Evolutionary conservation across 768 basidiomycete species (phyloP).

Genomic region (Calocybe cyanea): DNA sequence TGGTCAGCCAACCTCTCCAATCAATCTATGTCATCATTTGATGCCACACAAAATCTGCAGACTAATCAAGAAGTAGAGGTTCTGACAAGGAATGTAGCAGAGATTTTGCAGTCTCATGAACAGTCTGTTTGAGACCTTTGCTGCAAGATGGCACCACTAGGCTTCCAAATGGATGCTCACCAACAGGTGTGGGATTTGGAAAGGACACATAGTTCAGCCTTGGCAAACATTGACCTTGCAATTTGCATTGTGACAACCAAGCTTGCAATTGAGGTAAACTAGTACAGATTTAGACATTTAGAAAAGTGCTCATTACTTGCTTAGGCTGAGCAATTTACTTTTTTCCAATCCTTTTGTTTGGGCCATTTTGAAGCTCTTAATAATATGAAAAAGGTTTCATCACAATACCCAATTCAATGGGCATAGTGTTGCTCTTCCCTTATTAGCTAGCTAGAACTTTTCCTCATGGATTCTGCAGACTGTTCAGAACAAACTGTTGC

Average conservation of each 20-base stretch:
- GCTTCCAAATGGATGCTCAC: conserved; percentile 36
- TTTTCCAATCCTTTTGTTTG: conserved; percentile 85
- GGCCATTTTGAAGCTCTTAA: conserved; percentile 81
- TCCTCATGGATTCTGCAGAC: conserved; percentile 15
- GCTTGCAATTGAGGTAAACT: conserved; percentile 54
- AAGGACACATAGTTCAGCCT: conserved; percentile 15
- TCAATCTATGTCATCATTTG: conserved; percentile 14
- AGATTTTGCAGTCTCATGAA: conserved; percentile 68
- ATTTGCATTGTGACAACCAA: conserved; percentile 50
- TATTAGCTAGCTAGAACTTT: conserved; percentile 35
- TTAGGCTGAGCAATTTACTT: conserved; percentile 69
- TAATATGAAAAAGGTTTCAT: conserved; percentile 61
- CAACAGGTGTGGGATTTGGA: conserved; percentile 13
- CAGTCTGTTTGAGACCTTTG: conserved; percentile 55
- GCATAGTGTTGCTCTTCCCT: conserved; percentile 70
- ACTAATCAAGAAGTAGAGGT: conserved; percentile 53
- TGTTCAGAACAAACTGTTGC: conserved; percentile 19
- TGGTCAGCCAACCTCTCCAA: conserved; percentile 22
- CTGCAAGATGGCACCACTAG: conserved; percentile 45
- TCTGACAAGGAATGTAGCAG: conserved; percentile 64
- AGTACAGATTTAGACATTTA: conserved; percentile 3
- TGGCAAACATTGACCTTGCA: conserved; percentile 37
- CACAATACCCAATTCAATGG: conserved; percentile 71
- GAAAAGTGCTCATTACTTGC: conserved; percentile 1
- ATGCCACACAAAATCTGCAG: conserved; percentile 46